Conservation (phyloP, 129 eudicot genomes). For the Apium graveolens region DNA sequence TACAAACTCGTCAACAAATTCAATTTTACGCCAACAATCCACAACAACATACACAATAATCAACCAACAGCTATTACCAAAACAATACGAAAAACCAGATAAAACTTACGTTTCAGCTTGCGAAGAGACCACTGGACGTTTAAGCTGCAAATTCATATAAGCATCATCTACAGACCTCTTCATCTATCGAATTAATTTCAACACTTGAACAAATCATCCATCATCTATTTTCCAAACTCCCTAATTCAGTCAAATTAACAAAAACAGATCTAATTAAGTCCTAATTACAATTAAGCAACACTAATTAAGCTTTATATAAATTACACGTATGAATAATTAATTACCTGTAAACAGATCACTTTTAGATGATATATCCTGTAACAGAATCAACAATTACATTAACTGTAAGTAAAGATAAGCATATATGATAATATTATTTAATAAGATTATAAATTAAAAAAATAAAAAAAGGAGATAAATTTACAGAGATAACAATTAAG, state of each 20-base stretch:
- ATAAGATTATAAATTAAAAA: slow-evolving; percentile 9
- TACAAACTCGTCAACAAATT: neutral
- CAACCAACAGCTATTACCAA: slow-evolving; percentile 7
- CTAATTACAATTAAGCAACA: slow-evolving; percentile 10
- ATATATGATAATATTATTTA: neutral
- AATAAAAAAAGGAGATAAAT: neutral
- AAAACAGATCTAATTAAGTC: slow-evolving; percentile 35
- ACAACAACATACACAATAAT: neutral
- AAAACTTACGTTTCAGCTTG: slow-evolving; percentile 60
- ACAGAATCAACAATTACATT: slow-evolving; percentile 11
- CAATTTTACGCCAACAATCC: neutral
- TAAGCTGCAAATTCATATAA: slow-evolving; percentile 42
- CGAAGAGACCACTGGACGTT: slow-evolving; percentile 43
- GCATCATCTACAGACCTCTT: slow-evolving; percentile 73
- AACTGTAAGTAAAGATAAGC: slow-evolving; percentile 2
- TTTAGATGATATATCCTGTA: slow-evolving; percentile 24
- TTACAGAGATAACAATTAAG: slow-evolving; percentile 15
- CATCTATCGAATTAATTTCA: slow-evolving; percentile 30
- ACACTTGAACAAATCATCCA: slow-evolving; percentile 18
- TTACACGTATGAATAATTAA: slow-evolving; percentile 7
- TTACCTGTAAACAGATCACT: slow-evolving; percentile 42
- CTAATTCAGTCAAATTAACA: slow-evolving; percentile 10
- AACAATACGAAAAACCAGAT: neutral
- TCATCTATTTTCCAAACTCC: neutral
- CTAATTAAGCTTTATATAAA: neutral